Percentiles rank a stretch among this genome's conserved stretches.
phyloP scores from a whole-genome alignment of 2,329 filamentous ascomycete species.

The Colletotrichum tamarilloi region DNA sequence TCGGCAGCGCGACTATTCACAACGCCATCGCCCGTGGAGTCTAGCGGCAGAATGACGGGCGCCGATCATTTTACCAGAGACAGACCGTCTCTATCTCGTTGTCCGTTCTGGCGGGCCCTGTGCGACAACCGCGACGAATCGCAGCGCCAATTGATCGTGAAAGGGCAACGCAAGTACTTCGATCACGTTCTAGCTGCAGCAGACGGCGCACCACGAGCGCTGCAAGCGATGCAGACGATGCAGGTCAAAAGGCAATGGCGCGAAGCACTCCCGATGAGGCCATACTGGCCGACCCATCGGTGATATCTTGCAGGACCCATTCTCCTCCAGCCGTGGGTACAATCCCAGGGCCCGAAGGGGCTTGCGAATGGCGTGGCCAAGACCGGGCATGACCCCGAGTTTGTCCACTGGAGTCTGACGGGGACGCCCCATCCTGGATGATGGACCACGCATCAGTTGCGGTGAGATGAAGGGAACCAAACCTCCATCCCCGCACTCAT shows the following conservation, averaged over 20 bases:
- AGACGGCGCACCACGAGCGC: conserved; percentile 4
- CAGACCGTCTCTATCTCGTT: conserved; percentile 12
- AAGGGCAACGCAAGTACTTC: conserved; percentile 1
- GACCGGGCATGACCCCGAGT: conserved; percentile 14
- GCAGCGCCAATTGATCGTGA: neutral
- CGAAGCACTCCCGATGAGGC: conserved; percentile 22
- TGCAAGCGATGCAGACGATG: conserved; percentile 23
- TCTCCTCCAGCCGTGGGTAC: conserved; percentile 18
- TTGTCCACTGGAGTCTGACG: conserved; percentile 3
- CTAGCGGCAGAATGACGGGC: conserved; percentile 21
- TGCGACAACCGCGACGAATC: conserved; percentile 16
- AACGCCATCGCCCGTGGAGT: conserved; percentile 17
- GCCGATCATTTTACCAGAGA: conserved; percentile 14
- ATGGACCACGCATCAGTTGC: conserved; percentile 30
- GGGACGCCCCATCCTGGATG: conserved; percentile 18
- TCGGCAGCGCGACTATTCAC: conserved; percentile 4
- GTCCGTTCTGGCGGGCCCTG: conserved; percentile 16
- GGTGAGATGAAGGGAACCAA: conserved; percentile 30
- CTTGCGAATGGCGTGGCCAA: conserved; percentile 27
- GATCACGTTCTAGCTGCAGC: conserved; percentile 27
- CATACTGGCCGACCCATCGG: conserved; percentile 17
- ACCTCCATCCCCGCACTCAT: conserved; percentile 13
- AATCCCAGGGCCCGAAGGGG: conserved; percentile 9
- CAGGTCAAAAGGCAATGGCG: conserved; percentile 8
- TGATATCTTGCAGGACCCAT: conserved; percentile 28